Conservation (phyloP, 2,329 filamentous ascomycete genomes). For the Venturia aucupariae region DNA sequence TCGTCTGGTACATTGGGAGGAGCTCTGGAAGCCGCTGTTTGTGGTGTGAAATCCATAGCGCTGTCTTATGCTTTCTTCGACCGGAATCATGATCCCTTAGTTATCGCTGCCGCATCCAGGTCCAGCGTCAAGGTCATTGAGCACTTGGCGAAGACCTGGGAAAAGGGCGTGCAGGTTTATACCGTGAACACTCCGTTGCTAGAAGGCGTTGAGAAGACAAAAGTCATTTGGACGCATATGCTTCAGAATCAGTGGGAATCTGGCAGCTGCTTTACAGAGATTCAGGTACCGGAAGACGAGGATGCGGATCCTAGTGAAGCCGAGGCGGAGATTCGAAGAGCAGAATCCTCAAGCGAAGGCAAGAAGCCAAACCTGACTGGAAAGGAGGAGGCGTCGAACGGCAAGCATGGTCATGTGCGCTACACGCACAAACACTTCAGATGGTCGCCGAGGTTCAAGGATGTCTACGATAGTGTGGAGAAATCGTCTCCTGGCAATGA, state of each 20-base stretch:
- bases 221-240: slow-evolving; percentile 75
- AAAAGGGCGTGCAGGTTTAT: slow-evolving; percentile 66
- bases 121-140: slow-evolving; percentile 72
- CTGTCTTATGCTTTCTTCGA: slow-evolving; percentile 86
- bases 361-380: slow-evolving; percentile 17
- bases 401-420: slow-evolving; percentile 30
- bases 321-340: slow-evolving; percentile 64
- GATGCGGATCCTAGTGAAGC: slow-evolving; percentile 54
- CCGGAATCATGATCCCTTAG: slow-evolving; percentile 68
- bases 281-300: slow-evolving; percentile 54
- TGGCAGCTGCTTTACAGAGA: slow-evolving; percentile 69
- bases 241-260: slow-evolving; percentile 87
- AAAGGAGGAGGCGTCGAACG: slow-evolving; percentile 25
- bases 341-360: slow-evolving; percentile 40
- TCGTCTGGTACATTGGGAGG: slow-evolving; percentile 41
- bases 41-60: slow-evolving; percentile 56
- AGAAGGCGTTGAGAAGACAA: slow-evolving; percentile 59
- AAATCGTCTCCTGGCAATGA: slow-evolving; percentile 73
- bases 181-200: slow-evolving; percentile 83
- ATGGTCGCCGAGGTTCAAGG: slow-evolving; percentile 80
- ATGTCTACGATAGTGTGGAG: slow-evolving; percentile 82
- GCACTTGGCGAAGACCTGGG: slow-evolving; percentile 58
- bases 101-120: slow-evolving; percentile 68
- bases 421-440: slow-evolving; percentile 84
- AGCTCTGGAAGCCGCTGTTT: slow-evolving; percentile 40